Base-by-base conservation (phyloP, 73 alveolate genomes). In the Paramecium pentaurelia region DNA sequence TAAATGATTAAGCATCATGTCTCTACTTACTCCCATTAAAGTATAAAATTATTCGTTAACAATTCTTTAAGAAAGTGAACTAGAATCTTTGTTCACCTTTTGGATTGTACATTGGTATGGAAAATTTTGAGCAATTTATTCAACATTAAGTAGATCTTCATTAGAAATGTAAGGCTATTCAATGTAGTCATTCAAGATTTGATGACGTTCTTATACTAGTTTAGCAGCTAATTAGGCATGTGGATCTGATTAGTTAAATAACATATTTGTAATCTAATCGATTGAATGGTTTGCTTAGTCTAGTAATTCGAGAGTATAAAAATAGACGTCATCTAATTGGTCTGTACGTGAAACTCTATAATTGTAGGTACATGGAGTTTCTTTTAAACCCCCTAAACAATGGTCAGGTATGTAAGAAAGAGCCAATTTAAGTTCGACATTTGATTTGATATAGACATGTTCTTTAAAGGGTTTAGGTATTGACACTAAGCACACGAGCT, bases 271-370 rank as follows among this genome's bases (percentile, higher is more conserved):
- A 5, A 80, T 49, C 58, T 80, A 14, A 25, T 80, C 73, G 12
- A 45, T 36, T 18, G 47, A 20, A 20, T 22, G 30, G 8, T 80
- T 47, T 28, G 71, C 44, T 80, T 49, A 5, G 54, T 80, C 91
- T 0, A 32, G 77, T 42, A 49, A 44, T 49, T 80, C 91, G n/a
- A 80, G 45, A 80, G 91, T 80, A 49, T 32, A 80, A 64, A 80
- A 80, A 58, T 22, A 80, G 51, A 80, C 91, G 58, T 80, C 73
- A 14, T 80, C 77, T 12, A 80, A 18, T 47, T 42, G 16, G 34
- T 80, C 91, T 4, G 91, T 49, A 32, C 91, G 47, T 18, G 91
- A 44, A n/a, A 80, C 91, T 47, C 75, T 80, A 25, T 80, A 80
- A 47, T 80, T 80, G 75, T 80, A 80, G 6, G 91, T 80, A 20